These are phyloP conservation scores for Euphorbia tirucalli DNA, from an alignment of 345 rosid genomes.

Conservation along the genomic window DNA sequence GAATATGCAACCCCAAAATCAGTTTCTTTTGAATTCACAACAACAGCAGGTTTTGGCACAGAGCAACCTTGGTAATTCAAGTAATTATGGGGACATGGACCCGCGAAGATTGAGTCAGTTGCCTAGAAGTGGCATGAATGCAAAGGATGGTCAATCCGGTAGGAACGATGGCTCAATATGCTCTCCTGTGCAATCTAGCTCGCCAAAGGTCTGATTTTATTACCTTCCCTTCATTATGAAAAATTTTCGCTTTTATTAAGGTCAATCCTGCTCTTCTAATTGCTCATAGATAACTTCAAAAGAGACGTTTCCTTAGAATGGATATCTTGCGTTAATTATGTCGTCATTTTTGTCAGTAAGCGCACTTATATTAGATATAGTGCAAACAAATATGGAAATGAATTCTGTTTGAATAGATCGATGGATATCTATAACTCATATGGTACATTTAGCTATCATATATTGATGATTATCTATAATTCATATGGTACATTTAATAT, in stretches of 20 bases:
- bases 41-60: constrained; percentile 58
- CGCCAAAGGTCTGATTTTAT: constrained; percentile 51
- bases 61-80: constrained; percentile 46
- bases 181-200: constrained; percentile 54
- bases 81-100: constrained; percentile 46
- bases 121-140: constrained; percentile 41
- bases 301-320: neutral
- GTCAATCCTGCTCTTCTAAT: neutral
- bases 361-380: neutral
- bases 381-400: neutral
- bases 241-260: too few relatives aligned
- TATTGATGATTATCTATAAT: too few relatives aligned
- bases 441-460: too few relatives aligned
- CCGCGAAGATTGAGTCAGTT: constrained; percentile 47
- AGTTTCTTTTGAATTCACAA: constrained; percentile 49
- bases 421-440: too few relatives aligned
- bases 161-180: constrained; percentile 56
- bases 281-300: neutral
- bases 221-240: neutral
- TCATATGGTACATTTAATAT: too few relatives aligned
- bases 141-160: constrained; percentile 50
- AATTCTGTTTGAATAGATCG: too few relatives aligned
- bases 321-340: neutral
- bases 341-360: neutral
- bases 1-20: constrained; percentile 45